Base-by-base conservation (phyloP, 345 rosid species). In the Draba incana region DNA sequence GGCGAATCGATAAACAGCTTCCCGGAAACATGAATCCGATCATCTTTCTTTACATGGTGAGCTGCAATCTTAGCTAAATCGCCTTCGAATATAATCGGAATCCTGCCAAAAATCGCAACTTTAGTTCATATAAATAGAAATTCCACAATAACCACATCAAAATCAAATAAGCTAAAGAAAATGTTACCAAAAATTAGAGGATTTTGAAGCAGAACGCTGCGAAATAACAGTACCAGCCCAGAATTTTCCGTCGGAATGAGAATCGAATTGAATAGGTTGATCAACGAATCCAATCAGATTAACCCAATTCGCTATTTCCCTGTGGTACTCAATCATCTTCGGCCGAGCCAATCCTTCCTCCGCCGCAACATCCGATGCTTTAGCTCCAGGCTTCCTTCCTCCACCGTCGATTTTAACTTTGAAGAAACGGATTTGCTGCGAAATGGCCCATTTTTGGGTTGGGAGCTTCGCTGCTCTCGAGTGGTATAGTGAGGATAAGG, bases 71-170 rank as follows among this genome's bases (percentile, higher is more conserved):
- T 83, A 74, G 96, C 98, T 78, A 92, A 65, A 54, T 86, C 88
- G 10, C 92, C 96, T 37, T 86, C 89, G 61, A 92, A 92, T 59
- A 75, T 64, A 23, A 92, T 64, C 13, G 95, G 95, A 72, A 92
- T 81, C 91, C 98, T 87, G 65, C 64, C 64, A 50, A 68, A 48
- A 16, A 2, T n/a, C 12, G 16, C 12, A 51, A 25, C 35, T 48
- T 47, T 35, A 28, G 15, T 20, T 20, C 20, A 20, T 20, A 13
- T 11, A 57, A 38, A 5, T 8, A 11, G 2, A 20, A 39, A 3
- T 25, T 0, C 20, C 16, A 41, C 4, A 59, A 41, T 28, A 47
- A 48, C 12, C 42, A 27, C 52, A 45, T 30, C 12, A 41, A 43
- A 0, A 53, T 57, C 69, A 53, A 2, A 4, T 6, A 28, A 42